Evolutionary conservation across 1,284 basidiomycete genomes (phyloP).

Genomic region (Somion occarium): DNA sequence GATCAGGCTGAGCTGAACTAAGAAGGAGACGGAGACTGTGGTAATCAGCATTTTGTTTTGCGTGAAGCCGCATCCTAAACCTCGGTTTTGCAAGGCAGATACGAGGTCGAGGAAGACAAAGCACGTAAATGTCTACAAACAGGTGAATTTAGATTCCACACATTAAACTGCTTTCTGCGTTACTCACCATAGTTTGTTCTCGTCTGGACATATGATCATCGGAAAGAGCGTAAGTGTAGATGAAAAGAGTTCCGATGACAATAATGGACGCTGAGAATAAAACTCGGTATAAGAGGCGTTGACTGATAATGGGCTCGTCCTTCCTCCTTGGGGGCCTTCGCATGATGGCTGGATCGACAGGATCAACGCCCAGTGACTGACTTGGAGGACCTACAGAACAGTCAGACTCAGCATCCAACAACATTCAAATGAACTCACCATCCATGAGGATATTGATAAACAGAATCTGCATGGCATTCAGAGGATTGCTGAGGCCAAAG

Average conservation of each 20-base stretch:
- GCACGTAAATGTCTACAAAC: slow-evolving; percentile 85
- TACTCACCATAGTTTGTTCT: slow-evolving; percentile 90
- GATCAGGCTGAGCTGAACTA: slow-evolving; percentile 81
- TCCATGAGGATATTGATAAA: slow-evolving; percentile 99
- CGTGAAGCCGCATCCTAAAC: slow-evolving; percentile 72
- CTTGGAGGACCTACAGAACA: slow-evolving; percentile 75
- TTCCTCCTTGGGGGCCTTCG: slow-evolving; percentile 84
- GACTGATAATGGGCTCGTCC: slow-evolving; percentile 83
- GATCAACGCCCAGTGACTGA: slow-evolving; percentile 95
- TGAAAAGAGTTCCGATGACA: slow-evolving; percentile 82
- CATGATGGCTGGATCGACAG: slow-evolving; percentile 90
- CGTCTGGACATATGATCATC: slow-evolving; percentile 79
- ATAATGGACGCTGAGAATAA: slow-evolving; percentile 90
- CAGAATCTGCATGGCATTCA: slow-evolving; percentile 98
- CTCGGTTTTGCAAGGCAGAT: slow-evolving; percentile 92
- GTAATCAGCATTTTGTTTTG: slow-evolving; percentile 88
- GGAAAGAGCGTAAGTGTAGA: slow-evolving; percentile 80
- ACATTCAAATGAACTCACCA: slow-evolving; percentile 43
- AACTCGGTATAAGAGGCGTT: slow-evolving; percentile 72
- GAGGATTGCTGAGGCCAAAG: slow-evolving; percentile 83
- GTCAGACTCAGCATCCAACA: neutral
- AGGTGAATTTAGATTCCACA: neutral
- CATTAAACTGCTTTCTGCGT: neutral
- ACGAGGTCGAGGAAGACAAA: slow-evolving; percentile 97
- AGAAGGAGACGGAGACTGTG: slow-evolving; percentile 81